These are phyloP conservation scores for Thelonectria blattea DNA, from an alignment of 2,329 filamentous ascomycete genomes.

Conservation along the genomic window DNA sequence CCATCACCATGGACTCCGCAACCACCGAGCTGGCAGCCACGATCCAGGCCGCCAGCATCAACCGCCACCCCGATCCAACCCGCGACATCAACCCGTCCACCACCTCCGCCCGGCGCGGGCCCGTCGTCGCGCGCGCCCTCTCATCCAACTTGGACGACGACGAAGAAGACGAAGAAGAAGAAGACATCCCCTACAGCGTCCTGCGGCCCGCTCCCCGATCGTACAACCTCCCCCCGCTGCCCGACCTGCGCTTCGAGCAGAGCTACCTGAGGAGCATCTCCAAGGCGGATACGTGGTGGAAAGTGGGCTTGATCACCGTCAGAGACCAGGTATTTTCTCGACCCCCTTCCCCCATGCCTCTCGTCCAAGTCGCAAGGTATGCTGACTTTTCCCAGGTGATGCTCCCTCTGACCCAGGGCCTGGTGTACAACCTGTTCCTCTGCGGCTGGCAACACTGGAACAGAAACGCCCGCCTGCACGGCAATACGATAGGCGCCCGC, in stretches of 20 bases:
- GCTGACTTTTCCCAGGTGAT: conserved; percentile 62
- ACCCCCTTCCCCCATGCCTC: no score
- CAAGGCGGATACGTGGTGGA: conserved; percentile 78
- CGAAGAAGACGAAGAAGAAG: conserved; percentile 51
- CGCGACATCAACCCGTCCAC: conserved; percentile 86
- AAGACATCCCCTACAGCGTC: conserved; percentile 73
- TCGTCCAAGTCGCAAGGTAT: not conserved
- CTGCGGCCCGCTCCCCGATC: conserved; percentile 59
- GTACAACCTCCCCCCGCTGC: conserved; percentile 67
- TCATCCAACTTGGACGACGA: conserved; percentile 13
- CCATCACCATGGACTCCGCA: conserved; percentile 59
- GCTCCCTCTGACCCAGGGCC: conserved; percentile 85
- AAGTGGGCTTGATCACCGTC: conserved; percentile 81
- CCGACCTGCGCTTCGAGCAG: conserved; percentile 95
- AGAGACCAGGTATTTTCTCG: conserved; percentile 76
- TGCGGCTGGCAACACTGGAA: conserved; percentile 94
- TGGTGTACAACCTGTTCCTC: conserved; percentile 85
- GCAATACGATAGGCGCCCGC: conserved; percentile 76
- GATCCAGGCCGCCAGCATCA: conserved; percentile 81
- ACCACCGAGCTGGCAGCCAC: conserved; percentile 76
- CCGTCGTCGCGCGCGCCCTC: conserved; percentile 32
- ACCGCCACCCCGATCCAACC: conserved; percentile 69
- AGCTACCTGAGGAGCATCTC: conserved; percentile 93
- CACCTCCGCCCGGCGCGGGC: conserved; percentile 64
- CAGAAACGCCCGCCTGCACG: conserved; percentile 75